These are phyloP conservation scores for Pyricularia pennisetigena DNA, from an alignment of 2,329 filamentous ascomycete genomes.

Conservation along the genomic window DNA sequence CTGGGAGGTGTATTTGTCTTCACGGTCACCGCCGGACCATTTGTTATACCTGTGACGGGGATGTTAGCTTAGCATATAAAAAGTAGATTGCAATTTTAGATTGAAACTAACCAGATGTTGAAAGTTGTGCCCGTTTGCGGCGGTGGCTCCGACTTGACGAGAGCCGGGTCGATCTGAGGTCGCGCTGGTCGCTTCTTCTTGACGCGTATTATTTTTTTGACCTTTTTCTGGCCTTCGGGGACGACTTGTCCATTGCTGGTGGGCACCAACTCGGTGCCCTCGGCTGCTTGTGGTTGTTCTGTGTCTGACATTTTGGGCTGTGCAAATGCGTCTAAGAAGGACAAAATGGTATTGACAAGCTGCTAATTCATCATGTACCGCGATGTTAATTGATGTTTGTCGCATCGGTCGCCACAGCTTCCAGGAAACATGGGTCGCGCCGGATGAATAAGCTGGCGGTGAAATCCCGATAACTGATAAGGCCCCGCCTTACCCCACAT, in stretches of 20 bases:
- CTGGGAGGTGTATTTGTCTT: constrained; percentile 82
- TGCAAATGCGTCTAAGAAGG: no score
- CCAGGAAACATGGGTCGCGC: background rate
- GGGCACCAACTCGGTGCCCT: constrained; percentile 4
- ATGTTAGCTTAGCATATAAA: background rate
- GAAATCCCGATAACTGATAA: background rate
- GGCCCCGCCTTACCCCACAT: background rate
- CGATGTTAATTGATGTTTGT: background rate
- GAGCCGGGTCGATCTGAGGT: constrained; percentile 79
- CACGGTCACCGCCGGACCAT: constrained; percentile 90
- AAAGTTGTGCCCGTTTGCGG: constrained; percentile 91
- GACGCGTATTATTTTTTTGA: constrained; percentile 77
- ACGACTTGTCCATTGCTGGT: background rate
- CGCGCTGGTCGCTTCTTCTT: constrained; percentile 85
- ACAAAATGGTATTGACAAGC: no score
- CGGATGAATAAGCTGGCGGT: constrained; percentile 1
- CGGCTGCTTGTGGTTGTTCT: constrained; percentile 7
- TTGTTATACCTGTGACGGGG: constrained; percentile 99
- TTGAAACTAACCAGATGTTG: constrained; percentile 73
- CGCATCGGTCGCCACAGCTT: background rate
- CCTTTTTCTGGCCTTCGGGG: constrained; percentile 40
- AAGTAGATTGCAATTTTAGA: background rate
- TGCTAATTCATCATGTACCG: background rate
- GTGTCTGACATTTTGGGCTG: constrained; percentile 14
- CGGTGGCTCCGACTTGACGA: constrained; percentile 73